A percentile compares a stretch with the other conserved stretches of the same genome.
Evolutionary conservation across 768 basidiomycete species (phyloP).

Genomic region (Astraeus odoratus): DNA sequence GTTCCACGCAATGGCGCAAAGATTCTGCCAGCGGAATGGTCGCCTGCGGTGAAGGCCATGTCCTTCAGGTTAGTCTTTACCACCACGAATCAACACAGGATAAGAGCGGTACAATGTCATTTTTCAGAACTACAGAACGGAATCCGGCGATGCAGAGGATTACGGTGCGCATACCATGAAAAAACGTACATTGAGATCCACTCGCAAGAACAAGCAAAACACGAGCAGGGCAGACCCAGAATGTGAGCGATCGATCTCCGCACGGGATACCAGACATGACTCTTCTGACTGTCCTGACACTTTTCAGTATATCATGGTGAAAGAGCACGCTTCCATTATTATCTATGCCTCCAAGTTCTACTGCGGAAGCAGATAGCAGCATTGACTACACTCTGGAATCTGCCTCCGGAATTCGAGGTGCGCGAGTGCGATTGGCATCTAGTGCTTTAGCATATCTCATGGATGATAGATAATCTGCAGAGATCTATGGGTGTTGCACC

Average conservation of each 20-base stretch:
- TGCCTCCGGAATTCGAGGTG: conserved; percentile 80
- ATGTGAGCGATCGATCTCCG: conserved; percentile 34
- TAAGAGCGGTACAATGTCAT: neutral
- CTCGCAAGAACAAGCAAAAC: conserved; percentile 43
- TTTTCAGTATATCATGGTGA: conserved; percentile 75
- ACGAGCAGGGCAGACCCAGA: conserved; percentile 52
- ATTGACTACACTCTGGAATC: conserved; percentile 56
- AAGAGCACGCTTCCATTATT: conserved; percentile 71
- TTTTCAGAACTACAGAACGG: conserved; percentile 72
- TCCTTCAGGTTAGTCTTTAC: conserved; percentile 59
- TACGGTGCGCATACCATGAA: conserved; percentile 53
- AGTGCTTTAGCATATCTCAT: conserved; percentile 5
- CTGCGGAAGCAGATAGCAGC: conserved; percentile 67
- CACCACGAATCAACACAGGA: neutral
- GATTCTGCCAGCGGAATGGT: conserved; percentile 75
- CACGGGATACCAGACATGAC: neutral
- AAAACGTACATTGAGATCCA: conserved; percentile 60
- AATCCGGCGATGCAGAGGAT: conserved; percentile 65
- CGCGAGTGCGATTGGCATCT: conserved; percentile 8
- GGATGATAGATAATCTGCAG: conserved; percentile 55
- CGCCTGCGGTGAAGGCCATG: conserved; percentile 87
- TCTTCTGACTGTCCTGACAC: neutral
- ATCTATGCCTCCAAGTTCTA: conserved; percentile 78
- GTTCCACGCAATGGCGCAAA: conserved; percentile 84
- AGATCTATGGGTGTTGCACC: conserved; percentile 75